Conservation (phyloP, 2,329 filamentous ascomycete genomes). For the Nigrospora oryzae region DNA sequence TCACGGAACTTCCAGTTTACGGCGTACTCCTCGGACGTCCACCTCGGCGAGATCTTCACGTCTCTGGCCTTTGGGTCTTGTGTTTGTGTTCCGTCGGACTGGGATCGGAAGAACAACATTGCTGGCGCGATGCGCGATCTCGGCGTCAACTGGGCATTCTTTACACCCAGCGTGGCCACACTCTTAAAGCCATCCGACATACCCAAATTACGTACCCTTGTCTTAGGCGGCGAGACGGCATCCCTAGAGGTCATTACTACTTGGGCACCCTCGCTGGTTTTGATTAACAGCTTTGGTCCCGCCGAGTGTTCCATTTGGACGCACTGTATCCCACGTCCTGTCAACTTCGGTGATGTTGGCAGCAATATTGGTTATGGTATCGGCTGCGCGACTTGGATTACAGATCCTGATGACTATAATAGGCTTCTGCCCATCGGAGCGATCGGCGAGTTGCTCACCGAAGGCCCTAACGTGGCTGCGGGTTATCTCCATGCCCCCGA, state of each 20-base stretch:
- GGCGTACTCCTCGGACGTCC: not conserved
- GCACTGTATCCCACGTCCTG: not conserved
- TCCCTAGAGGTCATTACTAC: not conserved
- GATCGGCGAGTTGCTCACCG: not conserved
- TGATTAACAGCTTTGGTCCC: not conserved
- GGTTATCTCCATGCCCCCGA: conserved; percentile 6
- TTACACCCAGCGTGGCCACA: not conserved
- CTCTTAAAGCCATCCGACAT: not conserved
- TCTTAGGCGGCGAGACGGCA: not conserved
- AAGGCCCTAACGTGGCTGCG: not conserved
- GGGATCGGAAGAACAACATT: conserved; percentile 1
- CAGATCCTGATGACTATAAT: not conserved
- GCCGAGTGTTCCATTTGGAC: not conserved
- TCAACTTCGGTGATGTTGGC: not conserved
- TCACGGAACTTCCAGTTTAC: conserved; percentile 1
- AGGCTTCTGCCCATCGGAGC: not conserved
- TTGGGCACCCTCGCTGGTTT: not conserved
- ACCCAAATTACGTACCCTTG: not conserved
- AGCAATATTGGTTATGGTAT: conserved; percentile 1
- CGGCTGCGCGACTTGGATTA: not conserved
- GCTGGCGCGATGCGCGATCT: not conserved
- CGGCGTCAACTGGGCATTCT: not conserved
- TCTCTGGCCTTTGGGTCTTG: not conserved
- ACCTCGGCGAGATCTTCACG: conserved; percentile 1
- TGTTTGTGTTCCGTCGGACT: conserved; percentile 1